A percentile compares a stretch with the other conserved stretches of the same genome.
Evolutionary conservation across 768 basidiomycete genomes (phyloP).

Genomic region (Dentipellis fragilis): DNA sequence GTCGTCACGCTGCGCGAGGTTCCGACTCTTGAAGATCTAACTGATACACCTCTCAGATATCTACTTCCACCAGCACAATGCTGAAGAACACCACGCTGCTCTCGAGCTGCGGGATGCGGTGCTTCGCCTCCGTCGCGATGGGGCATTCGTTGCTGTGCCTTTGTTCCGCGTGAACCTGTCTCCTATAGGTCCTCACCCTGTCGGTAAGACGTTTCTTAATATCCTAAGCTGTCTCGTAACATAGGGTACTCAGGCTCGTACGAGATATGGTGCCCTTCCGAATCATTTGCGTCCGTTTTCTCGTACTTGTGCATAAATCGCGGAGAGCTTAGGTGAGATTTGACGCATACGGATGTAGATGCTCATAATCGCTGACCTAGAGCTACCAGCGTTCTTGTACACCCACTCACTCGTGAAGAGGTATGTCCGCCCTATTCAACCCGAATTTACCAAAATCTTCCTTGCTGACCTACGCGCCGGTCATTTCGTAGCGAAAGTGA

Average conservation of each 20-base stretch:
- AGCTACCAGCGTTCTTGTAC: slow-evolving; percentile 51
- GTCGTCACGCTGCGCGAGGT: slow-evolving; percentile 13
- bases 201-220: slow-evolving; percentile 34
- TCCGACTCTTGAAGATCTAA: neutral
- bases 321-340: slow-evolving; percentile 51
- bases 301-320: slow-evolving; percentile 65
- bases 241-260: slow-evolving; percentile 42
- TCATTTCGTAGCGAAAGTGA: slow-evolving; percentile 35
- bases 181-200: slow-evolving; percentile 69
- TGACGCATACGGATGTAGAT: neutral
- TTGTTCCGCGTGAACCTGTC: slow-evolving; percentile 58
- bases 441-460: neutral
- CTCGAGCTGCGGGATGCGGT: slow-evolving; percentile 64
- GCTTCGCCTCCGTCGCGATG: slow-evolving; percentile 57
- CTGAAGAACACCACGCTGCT: slow-evolving; percentile 51
- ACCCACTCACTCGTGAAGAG: slow-evolving; percentile 64
- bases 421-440: slow-evolving; percentile 30
- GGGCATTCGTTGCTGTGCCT: slow-evolving; percentile 74
- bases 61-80: slow-evolving; percentile 66
- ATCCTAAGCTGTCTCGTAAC: neutral
- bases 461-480: neutral
- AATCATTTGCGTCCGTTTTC: slow-evolving; percentile 67
- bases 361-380: neutral
- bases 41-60: slow-evolving; percentile 41
- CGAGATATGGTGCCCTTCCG: slow-evolving; percentile 71